Conservation (phyloP, 31 red algal genomes). For the Odonthalia washingtoniensis region DNA sequence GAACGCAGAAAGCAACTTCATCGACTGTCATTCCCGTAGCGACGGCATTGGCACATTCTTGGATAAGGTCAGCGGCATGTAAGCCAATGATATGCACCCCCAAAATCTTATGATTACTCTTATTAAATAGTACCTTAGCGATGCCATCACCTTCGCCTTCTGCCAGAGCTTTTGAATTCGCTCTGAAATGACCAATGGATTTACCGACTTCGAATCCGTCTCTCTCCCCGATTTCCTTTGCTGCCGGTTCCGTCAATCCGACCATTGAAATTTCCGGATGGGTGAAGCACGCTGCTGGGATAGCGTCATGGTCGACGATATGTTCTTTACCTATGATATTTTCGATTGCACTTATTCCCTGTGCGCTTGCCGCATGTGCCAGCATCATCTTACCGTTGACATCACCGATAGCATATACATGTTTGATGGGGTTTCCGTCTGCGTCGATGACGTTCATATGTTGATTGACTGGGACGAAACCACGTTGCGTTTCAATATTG, state of each 20-base stretch:
- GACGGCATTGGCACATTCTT: conserved; percentile 94
- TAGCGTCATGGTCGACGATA: conserved; percentile 72
- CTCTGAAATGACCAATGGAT: conserved; percentile 85
- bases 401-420: conserved; percentile 96
- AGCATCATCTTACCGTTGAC: conserved; percentile 99
- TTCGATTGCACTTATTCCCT: conserved; percentile 93
- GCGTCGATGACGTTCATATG: conserved; percentile 82
- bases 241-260: conserved; percentile 84
- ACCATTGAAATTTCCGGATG: conserved; percentile 96
- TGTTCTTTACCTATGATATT: conserved; percentile 77
- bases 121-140: conserved; percentile 93
- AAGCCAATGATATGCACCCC: conserved; percentile 96
- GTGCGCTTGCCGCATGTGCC: conserved; percentile 95
- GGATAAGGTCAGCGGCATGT: conserved; percentile 97
- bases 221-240: conserved; percentile 69
- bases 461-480: conserved; percentile 96
- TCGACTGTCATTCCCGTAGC: conserved; percentile 81
- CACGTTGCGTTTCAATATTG: conserved; percentile 75
- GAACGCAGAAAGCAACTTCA: conserved; percentile 90
- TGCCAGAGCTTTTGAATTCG: conserved; percentile 95
- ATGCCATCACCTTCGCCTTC: conserved; percentile 95
- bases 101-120: conserved; percentile 80
- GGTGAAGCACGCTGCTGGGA: conserved; percentile 97
- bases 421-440: conserved; percentile 61
- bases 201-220: conserved; percentile 91